Evolutionary conservation across 352 stramenopile species (phyloP), one percentile per base, ranked within the genome.

Genomic region (Phytophthora meadii): DNA sequence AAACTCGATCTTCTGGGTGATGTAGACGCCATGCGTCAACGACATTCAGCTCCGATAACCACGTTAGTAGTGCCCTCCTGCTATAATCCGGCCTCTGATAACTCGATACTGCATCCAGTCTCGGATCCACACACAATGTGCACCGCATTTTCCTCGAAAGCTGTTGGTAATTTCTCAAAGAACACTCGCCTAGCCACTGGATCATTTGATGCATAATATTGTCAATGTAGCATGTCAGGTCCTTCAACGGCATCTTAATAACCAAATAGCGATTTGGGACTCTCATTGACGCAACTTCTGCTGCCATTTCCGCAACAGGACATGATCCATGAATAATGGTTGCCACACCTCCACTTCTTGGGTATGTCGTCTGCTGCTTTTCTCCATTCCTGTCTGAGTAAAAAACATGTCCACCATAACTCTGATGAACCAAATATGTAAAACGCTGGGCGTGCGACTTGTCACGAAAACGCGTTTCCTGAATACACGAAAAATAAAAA

Each of bases 401-500:
- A 52, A 61, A 51, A 3, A 52, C 15, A 11, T 4, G 7, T 27
- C 40, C 41, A 45, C 27, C 30, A 45, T 36, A 61, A 14, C 41
- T 12, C 30, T 51, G 27, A 3, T 61, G 4, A 4, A 61, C 41
- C 9, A 61, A n/a, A 19, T 19, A 19, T 2, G 7, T 9, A 48
- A 57, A 57, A 2, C 14, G 17, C 4, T 47, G 24, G 2, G 37
- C 37, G 8, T 57, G 7, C 14, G 9, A 10, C n/a, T 48, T 7
- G 11, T 57, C 37, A 34, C 22, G 17, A 37, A 48, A 47, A 12
- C 36, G 24, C 1, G 50, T 57, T 57, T 48, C 50, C 39, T 57
- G 50, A 37, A 57, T 40, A 40, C 37, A 57, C 22, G 36, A 57
- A 48, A 57, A 57, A 57, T 48, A 48, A 57, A 17, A 57, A 25